Evolutionary conservation across 78 protist species (phyloP).

Genomic region (Acrasis kona): DNA sequence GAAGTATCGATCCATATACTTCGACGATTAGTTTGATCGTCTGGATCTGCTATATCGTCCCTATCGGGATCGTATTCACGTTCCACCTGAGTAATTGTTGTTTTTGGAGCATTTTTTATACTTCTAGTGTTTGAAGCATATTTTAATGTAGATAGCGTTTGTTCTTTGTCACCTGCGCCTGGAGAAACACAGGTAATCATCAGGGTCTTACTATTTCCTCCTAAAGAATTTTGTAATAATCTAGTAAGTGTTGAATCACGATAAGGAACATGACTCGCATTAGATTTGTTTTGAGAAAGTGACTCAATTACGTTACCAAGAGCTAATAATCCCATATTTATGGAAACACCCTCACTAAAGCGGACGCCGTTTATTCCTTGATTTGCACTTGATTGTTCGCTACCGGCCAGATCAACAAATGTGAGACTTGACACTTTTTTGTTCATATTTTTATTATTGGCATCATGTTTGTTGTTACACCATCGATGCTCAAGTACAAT

Average conservation of each 20-base stretch:
- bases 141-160: constrained; percentile 59
- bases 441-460: not conserved
- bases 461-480: not conserved
- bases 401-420: constrained; percentile 28
- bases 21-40: not conserved
- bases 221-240: constrained; percentile 42
- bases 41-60: not conserved
- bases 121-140: constrained; percentile 65
- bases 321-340: constrained; percentile 11
- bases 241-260: constrained; percentile 51
- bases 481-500: constrained; percentile 11
- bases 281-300: not conserved
- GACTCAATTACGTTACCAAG: constrained; percentile 16
- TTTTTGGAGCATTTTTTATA: constrained; percentile 56
- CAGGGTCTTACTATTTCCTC: constrained; percentile 47
- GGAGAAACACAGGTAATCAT: constrained; percentile 64
- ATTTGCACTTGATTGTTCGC: not conserved
- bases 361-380: constrained; percentile 3
- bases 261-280: constrained; percentile 55
- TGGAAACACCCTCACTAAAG: not conserved
- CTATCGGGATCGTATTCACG: not conserved
- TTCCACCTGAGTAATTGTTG: not conserved
- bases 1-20: not conserved
- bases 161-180: constrained; percentile 53
- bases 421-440: constrained; percentile 2